Conservation (phyloP, 2,329 filamentous ascomycete species). For the Pseudogymnoascus pannorum region DNA sequence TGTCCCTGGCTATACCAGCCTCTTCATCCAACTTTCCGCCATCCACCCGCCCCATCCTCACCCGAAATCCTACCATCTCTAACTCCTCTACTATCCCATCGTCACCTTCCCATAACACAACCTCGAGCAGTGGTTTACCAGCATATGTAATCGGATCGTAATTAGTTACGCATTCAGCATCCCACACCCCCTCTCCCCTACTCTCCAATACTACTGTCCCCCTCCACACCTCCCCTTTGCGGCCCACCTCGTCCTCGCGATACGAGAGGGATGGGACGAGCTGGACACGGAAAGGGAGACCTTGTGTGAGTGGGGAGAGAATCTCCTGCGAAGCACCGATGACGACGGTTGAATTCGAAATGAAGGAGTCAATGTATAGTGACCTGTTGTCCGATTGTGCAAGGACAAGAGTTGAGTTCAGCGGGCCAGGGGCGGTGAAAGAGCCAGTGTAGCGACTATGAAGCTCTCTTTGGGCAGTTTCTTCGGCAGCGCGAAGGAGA, state of each 20-base stretch:
- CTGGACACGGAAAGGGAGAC: slow-evolving; percentile 1
- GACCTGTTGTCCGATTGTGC: background rate
- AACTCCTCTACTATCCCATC: background rate
- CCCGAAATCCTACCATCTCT: slow-evolving; percentile 1
- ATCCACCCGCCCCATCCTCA: background rate
- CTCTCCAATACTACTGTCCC: background rate
- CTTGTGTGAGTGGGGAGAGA: background rate
- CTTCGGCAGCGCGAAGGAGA: background rate
- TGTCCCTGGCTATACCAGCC: no score
- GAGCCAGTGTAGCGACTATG: background rate
- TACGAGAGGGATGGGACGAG: slow-evolving; percentile 6
- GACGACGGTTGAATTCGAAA: slow-evolving; percentile 6
- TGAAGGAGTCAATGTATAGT: slow-evolving; percentile 9
- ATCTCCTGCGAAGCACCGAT: background rate
- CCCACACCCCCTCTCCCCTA: background rate
- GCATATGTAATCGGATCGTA: background rate
- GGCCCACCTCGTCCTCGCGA: background rate
- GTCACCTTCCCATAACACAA: background rate
- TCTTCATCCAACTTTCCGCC: background rate
- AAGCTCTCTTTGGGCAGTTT: background rate
- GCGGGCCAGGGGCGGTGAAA: background rate
- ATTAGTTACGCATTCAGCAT: slow-evolving; percentile 6
- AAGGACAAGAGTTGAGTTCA: slow-evolving; percentile 9
- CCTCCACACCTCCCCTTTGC: slow-evolving; percentile 9
- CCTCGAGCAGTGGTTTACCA: background rate